Evolutionary conservation across 257 asterid genomes (phyloP).

Genomic region (Gentiana straminea): DNA sequence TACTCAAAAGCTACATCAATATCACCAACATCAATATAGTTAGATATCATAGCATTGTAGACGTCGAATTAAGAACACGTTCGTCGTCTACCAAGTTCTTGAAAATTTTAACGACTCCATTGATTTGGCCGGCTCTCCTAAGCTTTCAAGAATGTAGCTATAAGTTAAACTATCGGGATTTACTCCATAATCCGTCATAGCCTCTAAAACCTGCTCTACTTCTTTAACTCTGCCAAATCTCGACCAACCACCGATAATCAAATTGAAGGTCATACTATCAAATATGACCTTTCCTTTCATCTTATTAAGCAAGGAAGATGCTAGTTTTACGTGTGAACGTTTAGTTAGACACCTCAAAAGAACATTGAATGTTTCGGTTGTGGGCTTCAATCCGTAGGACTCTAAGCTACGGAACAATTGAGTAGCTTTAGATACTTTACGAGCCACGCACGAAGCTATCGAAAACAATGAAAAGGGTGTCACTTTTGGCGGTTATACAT

Average conservation of each 20-base stretch:
- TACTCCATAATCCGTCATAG: slow-evolving; percentile 64
- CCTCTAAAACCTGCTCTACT: slow-evolving; percentile 46
- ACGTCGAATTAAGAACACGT: slow-evolving; percentile 32
- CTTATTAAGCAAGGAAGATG: slow-evolving; percentile 43
- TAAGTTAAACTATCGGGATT: slow-evolving; percentile 55
- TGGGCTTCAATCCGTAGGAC: slow-evolving; percentile 37
- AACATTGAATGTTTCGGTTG: slow-evolving; percentile 35
- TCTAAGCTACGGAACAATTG: slow-evolving; percentile 41
- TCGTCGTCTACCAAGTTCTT: slow-evolving; percentile 42
- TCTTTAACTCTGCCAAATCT: slow-evolving; percentile 55
- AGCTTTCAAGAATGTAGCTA: slow-evolving; percentile 50
- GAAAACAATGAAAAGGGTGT: slow-evolving; percentile 48
- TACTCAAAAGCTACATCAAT: slow-evolving; percentile 49
- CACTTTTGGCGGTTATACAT: slow-evolving; percentile 33
- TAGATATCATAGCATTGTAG: slow-evolving; percentile 70
- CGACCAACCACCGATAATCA: slow-evolving; percentile 75
- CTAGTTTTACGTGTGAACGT: slow-evolving; percentile 47
- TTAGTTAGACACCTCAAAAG: slow-evolving; percentile 48
- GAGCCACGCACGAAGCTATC: slow-evolving; percentile 61
- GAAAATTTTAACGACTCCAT: slow-evolving; percentile 51
- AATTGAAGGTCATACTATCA: slow-evolving; percentile 37
- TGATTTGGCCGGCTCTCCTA: slow-evolving; percentile 67
- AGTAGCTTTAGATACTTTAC: slow-evolving; percentile 49
- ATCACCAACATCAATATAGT: slow-evolving; percentile 37
- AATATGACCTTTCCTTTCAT: slow-evolving; percentile 42